Evolutionary conservation across 2,329 filamentous ascomycete species (phyloP).

Genomic region (Magnaporthiopsis poae): DNA sequence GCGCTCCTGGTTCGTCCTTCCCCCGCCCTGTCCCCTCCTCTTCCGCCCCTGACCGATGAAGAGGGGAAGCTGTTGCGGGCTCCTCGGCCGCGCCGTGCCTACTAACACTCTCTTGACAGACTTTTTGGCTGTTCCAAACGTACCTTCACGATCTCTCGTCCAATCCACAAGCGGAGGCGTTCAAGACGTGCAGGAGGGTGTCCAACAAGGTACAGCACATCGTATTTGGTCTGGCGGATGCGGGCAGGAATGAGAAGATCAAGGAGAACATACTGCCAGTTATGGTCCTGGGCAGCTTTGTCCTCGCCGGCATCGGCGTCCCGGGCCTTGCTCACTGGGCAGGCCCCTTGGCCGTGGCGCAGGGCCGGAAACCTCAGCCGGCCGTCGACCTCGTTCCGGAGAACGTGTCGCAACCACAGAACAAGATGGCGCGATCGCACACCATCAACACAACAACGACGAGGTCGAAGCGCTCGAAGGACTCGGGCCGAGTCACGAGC

Average conservation of each 20-base stretch:
- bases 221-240: constrained; percentile 68
- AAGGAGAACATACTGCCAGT: constrained; percentile 73
- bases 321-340: constrained; percentile 69
- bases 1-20: constrained; percentile 59
- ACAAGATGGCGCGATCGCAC: constrained; percentile 47
- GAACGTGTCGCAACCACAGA: constrained; percentile 1
- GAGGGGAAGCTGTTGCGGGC: background rate
- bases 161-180: constrained; percentile 65
- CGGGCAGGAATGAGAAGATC: constrained; percentile 61
- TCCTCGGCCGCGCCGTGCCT: background rate
- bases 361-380: constrained; percentile 65
- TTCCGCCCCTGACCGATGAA: background rate
- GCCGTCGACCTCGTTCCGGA: constrained; percentile 32
- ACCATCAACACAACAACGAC: constrained; percentile 48
- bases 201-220: constrained; percentile 86
- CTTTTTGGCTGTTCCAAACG: constrained; percentile 83
- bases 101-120: constrained; percentile 37
- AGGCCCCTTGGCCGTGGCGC: constrained; percentile 70
- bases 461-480: constrained; percentile 38
- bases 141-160: constrained; percentile 72
- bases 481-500: constrained; percentile 36
- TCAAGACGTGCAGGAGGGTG: constrained; percentile 71
- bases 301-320: constrained; percentile 65
- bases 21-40: background rate
- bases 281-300: constrained; percentile 69